Evolutionary conservation across 2,329 filamentous ascomycete genomes (phyloP).

Genomic region (Pleoardoris graminearum): DNA sequence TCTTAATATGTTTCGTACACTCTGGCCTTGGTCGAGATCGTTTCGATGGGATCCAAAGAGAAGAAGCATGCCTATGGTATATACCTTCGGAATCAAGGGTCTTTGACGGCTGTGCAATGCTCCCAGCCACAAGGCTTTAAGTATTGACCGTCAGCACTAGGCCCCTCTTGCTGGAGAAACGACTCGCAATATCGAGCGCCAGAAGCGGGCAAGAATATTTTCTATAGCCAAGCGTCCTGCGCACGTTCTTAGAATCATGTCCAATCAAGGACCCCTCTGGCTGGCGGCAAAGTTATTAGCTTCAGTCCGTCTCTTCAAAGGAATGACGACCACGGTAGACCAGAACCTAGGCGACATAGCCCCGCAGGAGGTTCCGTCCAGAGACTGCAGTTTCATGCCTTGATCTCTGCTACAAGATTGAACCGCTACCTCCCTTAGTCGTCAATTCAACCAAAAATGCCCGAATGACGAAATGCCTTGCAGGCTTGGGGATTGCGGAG

Average conservation of each 20-base stretch:
- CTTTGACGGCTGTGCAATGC: not conserved
- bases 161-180: not conserved
- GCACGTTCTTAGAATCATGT: not conserved
- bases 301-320: not conserved
- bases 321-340: not conserved
- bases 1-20: not conserved
- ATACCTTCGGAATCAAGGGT: not conserved
- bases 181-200: not conserved
- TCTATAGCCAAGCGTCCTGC: conserved; percentile 1
- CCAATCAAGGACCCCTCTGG: not conserved
- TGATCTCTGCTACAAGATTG: not conserved
- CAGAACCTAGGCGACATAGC: not conserved
- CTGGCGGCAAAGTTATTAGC: not conserved
- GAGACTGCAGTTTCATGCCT: not conserved
- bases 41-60: not conserved
- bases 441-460: not conserved
- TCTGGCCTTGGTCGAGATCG: not conserved
- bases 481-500: not conserved
- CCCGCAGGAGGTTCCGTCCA: not conserved
- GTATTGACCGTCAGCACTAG: not conserved
- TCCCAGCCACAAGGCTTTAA: conserved; percentile 5
- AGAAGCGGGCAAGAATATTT: not conserved
- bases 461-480: not conserved
- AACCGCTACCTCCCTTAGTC: not conserved
- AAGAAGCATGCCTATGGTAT: not conserved